phyloP scores from a whole-genome alignment of 495 filamentous ascomycete genomes.

The Podospora pseudopauciseta region DNA sequence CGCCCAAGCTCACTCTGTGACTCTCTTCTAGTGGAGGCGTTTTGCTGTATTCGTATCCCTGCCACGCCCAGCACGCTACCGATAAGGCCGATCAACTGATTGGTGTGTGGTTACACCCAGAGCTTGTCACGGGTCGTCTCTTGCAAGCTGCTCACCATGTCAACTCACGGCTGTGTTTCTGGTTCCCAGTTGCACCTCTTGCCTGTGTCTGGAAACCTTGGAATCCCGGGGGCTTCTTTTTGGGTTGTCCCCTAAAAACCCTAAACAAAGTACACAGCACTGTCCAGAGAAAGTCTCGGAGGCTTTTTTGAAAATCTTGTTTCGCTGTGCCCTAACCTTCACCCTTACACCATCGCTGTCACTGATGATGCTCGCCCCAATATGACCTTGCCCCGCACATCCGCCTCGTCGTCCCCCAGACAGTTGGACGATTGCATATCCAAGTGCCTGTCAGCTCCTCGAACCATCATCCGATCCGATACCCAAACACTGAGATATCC shows the following conservation, averaged over 20 bases:
- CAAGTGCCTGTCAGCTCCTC: not conserved
- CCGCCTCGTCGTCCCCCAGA: constrained; percentile 8
- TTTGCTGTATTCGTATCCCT: not conserved
- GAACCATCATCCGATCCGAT: not conserved
- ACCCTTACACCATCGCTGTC: constrained; percentile 6
- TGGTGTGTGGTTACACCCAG: constrained; percentile 21
- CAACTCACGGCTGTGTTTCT: constrained; percentile 8
- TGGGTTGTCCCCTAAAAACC: not conserved
- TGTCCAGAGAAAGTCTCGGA: not conserved
- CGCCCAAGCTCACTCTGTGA: too few species aligned
- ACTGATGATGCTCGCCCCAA: constrained; percentile 24
- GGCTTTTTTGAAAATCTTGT: not conserved
- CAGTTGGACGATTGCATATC: not conserved
- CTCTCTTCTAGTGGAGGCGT: too few species aligned
- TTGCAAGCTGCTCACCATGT: not conserved
- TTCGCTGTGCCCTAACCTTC: not conserved
- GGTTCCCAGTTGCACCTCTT: not conserved
- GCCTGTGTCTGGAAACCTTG: not conserved
- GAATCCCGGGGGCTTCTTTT: not conserved
- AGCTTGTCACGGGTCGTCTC: constrained; percentile 30
- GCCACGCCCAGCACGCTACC: constrained; percentile 15
- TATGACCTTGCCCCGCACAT: constrained; percentile 28
- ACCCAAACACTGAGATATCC: not conserved
- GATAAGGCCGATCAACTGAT: constrained; percentile 35
- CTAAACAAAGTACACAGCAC: not conserved